A percentile compares a stretch with the other conserved stretches of the same genome.
These are phyloP conservation scores for Fraxinus anomala DNA, from an alignment of 257 asterid genomes.

Conservation along the genomic window DNA sequence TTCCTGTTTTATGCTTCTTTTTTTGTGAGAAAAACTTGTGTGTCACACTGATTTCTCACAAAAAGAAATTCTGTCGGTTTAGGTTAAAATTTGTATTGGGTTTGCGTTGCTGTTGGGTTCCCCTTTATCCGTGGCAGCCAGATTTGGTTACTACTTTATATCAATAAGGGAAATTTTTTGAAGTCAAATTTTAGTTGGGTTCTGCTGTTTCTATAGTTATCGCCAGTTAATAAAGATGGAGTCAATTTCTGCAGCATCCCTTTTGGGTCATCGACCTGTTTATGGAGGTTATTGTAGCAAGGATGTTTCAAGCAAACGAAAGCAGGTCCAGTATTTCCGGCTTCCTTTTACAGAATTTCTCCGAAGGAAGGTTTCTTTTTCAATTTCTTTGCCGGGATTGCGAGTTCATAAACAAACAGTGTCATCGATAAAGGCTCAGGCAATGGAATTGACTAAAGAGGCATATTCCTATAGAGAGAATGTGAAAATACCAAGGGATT, in stretches of 20 bases:
- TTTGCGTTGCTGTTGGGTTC: slow-evolving; percentile 1
- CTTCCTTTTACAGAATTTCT: slow-evolving; percentile 34
- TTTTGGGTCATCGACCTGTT: slow-evolving; percentile 59
- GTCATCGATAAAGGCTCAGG: slow-evolving; percentile 57
- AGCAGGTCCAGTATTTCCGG: slow-evolving; percentile 35
- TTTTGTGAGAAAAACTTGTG: slow-evolving; percentile 29
- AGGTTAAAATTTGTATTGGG: too few species aligned
- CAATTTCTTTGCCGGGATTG: slow-evolving; percentile 25
- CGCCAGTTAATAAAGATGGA: slow-evolving; percentile 48
- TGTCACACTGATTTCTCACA: slow-evolving; percentile 11
- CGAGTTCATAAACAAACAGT: slow-evolving; percentile 17
- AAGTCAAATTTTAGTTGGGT: slow-evolving; percentile 24
- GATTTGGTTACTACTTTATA: slow-evolving; percentile 12
- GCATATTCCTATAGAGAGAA: slow-evolving; percentile 55
- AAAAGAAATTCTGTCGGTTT: slow-evolving; percentile 19
- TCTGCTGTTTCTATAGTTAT: slow-evolving; percentile 21
- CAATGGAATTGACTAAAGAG: slow-evolving; percentile 71
- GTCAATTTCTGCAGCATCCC: slow-evolving; percentile 71
- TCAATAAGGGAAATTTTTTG: neutral
- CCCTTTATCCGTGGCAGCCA: slow-evolving; percentile 9
- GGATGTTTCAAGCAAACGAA: slow-evolving; percentile 43
- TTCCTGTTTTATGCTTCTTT: slow-evolving; percentile 6
- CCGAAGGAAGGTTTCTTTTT: slow-evolving; percentile 34
- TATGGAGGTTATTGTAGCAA: slow-evolving; percentile 43
- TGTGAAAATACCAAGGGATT: slow-evolving; percentile 54